Conservation (phyloP, 306 rosid species). For the Lathyrus tuberosus region DNA sequence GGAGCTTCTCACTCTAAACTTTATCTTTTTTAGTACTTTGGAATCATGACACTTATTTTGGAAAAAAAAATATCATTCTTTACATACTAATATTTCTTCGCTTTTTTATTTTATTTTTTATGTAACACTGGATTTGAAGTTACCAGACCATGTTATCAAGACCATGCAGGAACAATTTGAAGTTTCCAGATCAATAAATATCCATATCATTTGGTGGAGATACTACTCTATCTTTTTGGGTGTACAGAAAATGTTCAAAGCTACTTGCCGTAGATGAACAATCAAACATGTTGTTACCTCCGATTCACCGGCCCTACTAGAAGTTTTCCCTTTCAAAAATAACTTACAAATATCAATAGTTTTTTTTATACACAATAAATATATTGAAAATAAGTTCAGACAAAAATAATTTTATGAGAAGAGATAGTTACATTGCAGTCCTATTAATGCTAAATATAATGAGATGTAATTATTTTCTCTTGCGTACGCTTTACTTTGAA, state of each 20-base stretch:
- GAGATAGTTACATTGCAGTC: no score
- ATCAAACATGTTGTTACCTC: slow-evolving; percentile 62
- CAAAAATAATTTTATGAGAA: no score
- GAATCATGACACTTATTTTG: no score
- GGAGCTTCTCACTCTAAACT: no score
- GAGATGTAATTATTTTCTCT: no score
- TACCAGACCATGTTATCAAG: slow-evolving; percentile 72
- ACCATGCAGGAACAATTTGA: slow-evolving; percentile 64
- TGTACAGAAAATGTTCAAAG: slow-evolving; percentile 79
- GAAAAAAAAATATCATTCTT: no score
- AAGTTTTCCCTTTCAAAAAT: slow-evolving; percentile 53
- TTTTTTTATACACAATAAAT: slow-evolving; percentile 7
- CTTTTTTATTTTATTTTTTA: slow-evolving; percentile 38
- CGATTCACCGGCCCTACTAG: slow-evolving; percentile 68
- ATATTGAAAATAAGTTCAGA: no score
- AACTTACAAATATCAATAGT: no score
- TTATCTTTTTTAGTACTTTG: no score
- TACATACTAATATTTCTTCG: no score
- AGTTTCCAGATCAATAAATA: slow-evolving; percentile 23
- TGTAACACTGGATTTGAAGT: slow-evolving; percentile 89
- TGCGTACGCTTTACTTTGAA: no score
- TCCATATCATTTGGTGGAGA: slow-evolving; percentile 28
- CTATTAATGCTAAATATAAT: no score
- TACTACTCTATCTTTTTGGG: slow-evolving; percentile 35
- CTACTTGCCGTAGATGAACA: slow-evolving; percentile 68